Conservation (phyloP, 1,139 yeast genomes). For the Geotrichum siamense region DNA sequence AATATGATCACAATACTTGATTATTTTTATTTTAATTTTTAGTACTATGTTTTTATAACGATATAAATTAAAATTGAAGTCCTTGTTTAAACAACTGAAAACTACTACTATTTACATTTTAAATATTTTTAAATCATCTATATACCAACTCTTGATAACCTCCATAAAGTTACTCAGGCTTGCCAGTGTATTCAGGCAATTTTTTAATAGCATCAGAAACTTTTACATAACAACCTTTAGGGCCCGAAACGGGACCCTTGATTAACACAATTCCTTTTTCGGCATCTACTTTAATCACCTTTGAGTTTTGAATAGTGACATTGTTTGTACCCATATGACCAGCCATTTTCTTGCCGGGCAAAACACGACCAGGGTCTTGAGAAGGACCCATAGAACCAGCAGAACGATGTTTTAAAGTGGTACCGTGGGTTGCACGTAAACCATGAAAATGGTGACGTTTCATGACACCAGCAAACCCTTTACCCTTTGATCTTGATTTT, state of each 20-base stretch:
- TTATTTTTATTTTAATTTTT: no score
- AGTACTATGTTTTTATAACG: no score
- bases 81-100: no score
- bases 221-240: slow-evolving; percentile 66
- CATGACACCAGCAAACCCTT: slow-evolving; percentile 98
- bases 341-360: slow-evolving; percentile 98
- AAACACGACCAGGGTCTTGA: slow-evolving; percentile 90
- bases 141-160: no score
- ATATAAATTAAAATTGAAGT: no score
- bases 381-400: slow-evolving; percentile 98
- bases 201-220: slow-evolving; percentile 67
- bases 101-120: no score
- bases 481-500: slow-evolving; percentile 77
- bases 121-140: no score
- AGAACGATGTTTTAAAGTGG: slow-evolving; percentile 84
- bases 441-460: slow-evolving; percentile 91
- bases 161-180: no score
- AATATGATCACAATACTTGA: no score
- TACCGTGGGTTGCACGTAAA: slow-evolving; percentile 93
- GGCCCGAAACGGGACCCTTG: slow-evolving; percentile 90
- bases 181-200: no score
- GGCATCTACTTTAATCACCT: slow-evolving; percentile 72
- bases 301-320: slow-evolving; percentile 68
- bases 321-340: slow-evolving; percentile 86
- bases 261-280: slow-evolving; percentile 75